Base-by-base conservation (phyloP, 2,329 filamentous ascomycete species). In the Basipetospora chlamydospora region DNA sequence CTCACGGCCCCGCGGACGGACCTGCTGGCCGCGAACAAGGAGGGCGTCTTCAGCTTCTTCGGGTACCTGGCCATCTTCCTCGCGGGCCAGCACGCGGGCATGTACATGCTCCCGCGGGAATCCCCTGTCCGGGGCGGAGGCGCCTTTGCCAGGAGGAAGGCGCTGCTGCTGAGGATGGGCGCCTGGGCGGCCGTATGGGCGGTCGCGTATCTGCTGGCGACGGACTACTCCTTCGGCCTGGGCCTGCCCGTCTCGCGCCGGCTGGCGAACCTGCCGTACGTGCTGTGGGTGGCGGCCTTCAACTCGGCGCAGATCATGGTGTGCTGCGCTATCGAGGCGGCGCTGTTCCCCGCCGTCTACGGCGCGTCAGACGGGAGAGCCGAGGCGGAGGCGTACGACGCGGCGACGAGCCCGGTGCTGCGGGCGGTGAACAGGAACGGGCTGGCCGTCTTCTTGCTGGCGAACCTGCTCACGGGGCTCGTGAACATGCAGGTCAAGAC, bases 31-130 rank as follows among this genome's bases (percentile, higher is more conserved):
- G 82, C 86, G 65, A 98, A 98, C 52, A 73, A 88, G 18, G 90
- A 98, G 56, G 90, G 90, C 0, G 68, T 98, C n/a, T 94, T 88
- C 56, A 94, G 86, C 37, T 94, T 96, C 55, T 59, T 83, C 34
- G 90, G 90, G 4, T 98, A 98, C 52, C 70, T 98, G 31, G 81
- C 88, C 32, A 95, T 98, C 41, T 98, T 95, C 56, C 73, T 98
- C 26, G 77, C 83, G 1, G 90, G 90, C 3, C 85, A 92, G 52
- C 80, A 82, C 28, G 73, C 79, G 13, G 90, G 90, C 34, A 77
- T 87, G 57, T 73, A 78, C 42, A 71, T 90, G 40, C 71, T 96
- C 26, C 83, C 84, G 3, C 56, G 75, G 41, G 60, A 55, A 51
- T 51, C 67, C 47, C 59, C 52, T 43, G 49, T 57, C 41, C 60